Base-by-base conservation (phyloP, 768 basidiomycete genomes). In the Brasilioporus rufonigricans region DNA sequence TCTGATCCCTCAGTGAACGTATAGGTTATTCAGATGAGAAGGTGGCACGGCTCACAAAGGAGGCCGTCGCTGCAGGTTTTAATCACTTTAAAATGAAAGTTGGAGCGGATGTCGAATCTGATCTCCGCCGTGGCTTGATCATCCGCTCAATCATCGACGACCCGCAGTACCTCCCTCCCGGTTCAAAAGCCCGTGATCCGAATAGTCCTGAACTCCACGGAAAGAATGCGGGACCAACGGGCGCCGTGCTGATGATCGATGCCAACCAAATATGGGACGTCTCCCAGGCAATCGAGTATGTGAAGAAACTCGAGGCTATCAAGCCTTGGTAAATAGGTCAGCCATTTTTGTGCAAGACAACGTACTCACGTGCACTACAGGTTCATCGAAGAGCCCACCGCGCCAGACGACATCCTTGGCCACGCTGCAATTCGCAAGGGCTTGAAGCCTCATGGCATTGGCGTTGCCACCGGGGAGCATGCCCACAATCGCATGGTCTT, bases 71-170 rank as follows among this genome's bases (percentile, higher is more conserved):
- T 23, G 83, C 81, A 41, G 95, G 95, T 21, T 98, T 98, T 82
- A 96, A 92, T 74, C 94, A 97, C 75, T 98, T 98, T 83, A 98
- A 98, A 75, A 94, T 98, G 87, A 98, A 98, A 76, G 96, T 98
- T 60, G 96, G 96, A 50, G 87, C 89, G 24, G 80, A 90, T 72
- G 77, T 82, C 53, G 81, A 84, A 36, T 84, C 87, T 68, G 96
- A 97, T 72, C 76, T 94, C 48, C 87, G 93, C 47, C 86, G 95
- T 50, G 92, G 93, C 21, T 82, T 80, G 63, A 79, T 98, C 64
- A 95, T 98, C 61, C 86, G 96, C 53, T 91, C 89, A 44, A 90
- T 98, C 72, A 97, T 98, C 69, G 96, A 98, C 65, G 86, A 98
- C 74, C 91, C 93, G 5, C 81, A 84, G 58, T 85, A 89, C 67